Percentiles rank a stretch among this genome's conserved stretches.
Conservation (phyloP, 805 yeast species). For the Hagleromyces aurorensis region DNA sequence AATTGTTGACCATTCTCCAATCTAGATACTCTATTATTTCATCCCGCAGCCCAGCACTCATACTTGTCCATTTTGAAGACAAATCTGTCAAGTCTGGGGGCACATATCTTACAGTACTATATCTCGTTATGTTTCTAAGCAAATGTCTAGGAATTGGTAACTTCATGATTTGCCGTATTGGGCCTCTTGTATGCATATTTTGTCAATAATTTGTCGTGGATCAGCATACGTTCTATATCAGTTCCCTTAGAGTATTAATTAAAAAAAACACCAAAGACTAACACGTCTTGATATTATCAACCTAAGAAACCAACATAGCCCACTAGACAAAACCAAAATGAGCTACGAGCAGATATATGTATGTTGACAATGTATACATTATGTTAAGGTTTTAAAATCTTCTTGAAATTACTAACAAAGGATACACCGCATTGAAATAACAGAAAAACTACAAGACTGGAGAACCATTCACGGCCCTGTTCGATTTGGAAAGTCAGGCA, state of each 20-base stretch:
- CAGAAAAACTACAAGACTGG: slow-evolving; percentile 19
- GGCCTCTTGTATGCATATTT: no score
- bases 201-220: no score
- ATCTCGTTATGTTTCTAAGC: no score
- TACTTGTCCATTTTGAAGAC: slow-evolving; percentile 27
- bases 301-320: no score
- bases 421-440: slow-evolving; percentile 1
- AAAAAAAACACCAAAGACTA: no score
- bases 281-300: no score
- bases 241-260: no score
- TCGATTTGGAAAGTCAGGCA: slow-evolving; percentile 20
- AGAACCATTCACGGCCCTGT: slow-evolving; percentile 9
- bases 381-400: neutral
- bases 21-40: slow-evolving; percentile 33
- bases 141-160: no score
- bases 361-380: no score
- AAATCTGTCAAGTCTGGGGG: slow-evolving; percentile 30
- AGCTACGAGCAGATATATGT: slow-evolving; percentile 20
- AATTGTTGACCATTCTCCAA: slow-evolving; percentile 28
- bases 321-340: slow-evolving; percentile 11
- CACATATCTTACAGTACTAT: slow-evolving; percentile 6
- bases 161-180: no score
- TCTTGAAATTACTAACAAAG: slow-evolving; percentile 5
- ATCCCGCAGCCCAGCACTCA: slow-evolving; percentile 28
- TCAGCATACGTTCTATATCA: no score